Evolutionary conservation across 257 asterid genomes (phyloP).

Genomic region (Coffea eugenioides): DNA sequence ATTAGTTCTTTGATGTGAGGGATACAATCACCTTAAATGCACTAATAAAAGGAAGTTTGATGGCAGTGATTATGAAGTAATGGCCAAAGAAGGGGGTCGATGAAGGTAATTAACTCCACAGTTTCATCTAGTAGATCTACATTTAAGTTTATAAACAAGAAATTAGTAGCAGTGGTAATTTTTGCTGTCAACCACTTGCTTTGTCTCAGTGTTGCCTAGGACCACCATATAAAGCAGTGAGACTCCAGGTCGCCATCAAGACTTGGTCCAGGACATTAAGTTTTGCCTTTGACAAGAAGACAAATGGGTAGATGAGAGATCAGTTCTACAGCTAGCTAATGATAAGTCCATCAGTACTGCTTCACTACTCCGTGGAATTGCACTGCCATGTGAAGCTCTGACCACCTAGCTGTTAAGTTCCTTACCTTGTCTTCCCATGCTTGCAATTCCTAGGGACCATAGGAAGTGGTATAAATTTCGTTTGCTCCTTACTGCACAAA

Average conservation of each 20-base stretch:
- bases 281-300: conserved; percentile 11
- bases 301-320: conserved; percentile 16
- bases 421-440: neutral
- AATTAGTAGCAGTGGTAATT: neutral
- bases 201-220: conserved; percentile 3
- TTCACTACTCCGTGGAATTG: neutral
- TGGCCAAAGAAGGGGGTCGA: neutral
- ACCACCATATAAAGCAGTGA: conserved; percentile 11
- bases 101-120: neutral
- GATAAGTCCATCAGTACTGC: conserved; percentile 14
- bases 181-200: neutral
- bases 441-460: conserved; percentile 13
- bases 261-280: conserved; percentile 20
- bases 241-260: conserved; percentile 3
- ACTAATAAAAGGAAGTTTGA: neutral
- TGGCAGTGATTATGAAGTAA: neutral
- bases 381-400: conserved; percentile 25
- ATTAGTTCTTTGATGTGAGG: neutral
- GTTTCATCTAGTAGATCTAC: neutral
- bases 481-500: neutral
- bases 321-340: conserved; percentile 13
- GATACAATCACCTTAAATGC: neutral
- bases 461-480: neutral
- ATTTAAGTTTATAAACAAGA: neutral
- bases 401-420: conserved; percentile 5